Conservation (phyloP, 139 green algal species). For the Mesotaenium endlicherianum region DNA sequence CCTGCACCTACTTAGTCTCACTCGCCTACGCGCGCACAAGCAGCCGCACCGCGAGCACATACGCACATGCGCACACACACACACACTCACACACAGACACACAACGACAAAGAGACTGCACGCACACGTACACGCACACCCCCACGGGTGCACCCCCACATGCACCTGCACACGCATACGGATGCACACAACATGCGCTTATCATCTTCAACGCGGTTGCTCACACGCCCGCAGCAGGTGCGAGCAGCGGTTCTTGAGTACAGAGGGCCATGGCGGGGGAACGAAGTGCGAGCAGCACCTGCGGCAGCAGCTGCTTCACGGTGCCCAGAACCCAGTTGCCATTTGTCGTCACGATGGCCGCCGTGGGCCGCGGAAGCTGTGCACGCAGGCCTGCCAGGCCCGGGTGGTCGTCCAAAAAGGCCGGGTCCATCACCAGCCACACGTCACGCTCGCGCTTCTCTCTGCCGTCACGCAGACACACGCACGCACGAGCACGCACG, state of each 20-base stretch:
- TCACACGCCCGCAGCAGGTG: too few relatives aligned
- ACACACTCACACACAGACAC: background rate
- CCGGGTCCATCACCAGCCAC: conserved; percentile 42
- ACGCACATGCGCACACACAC: background rate
- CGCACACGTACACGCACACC: background rate
- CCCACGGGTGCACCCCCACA: too few relatives aligned
- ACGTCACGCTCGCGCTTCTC: conserved; percentile 12
- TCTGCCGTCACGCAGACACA: background rate
- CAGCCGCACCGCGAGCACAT: too few relatives aligned
- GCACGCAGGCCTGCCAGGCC: background rate
- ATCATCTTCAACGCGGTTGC: too few relatives aligned
- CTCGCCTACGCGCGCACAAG: too few relatives aligned
- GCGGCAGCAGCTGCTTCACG: conserved; percentile 28
- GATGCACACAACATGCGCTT: too few relatives aligned
- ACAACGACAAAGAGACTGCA: background rate
- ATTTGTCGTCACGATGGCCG: conserved; percentile 36
- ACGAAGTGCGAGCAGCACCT: conserved; percentile 2
- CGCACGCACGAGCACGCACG: background rate
- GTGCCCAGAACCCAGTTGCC: conserved; percentile 17
- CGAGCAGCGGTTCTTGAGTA: too few relatives aligned
- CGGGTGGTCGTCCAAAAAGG: conserved; percentile 25
- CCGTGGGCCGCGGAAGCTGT: background rate
- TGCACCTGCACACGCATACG: too few relatives aligned
- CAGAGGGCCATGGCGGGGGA: background rate
- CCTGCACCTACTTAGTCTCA: too few relatives aligned